Evolutionary conservation across 2,329 filamentous ascomycete species (phyloP), one percentile per base, ranked within the genome.

Genomic region (Diplodia seriata): DNA sequence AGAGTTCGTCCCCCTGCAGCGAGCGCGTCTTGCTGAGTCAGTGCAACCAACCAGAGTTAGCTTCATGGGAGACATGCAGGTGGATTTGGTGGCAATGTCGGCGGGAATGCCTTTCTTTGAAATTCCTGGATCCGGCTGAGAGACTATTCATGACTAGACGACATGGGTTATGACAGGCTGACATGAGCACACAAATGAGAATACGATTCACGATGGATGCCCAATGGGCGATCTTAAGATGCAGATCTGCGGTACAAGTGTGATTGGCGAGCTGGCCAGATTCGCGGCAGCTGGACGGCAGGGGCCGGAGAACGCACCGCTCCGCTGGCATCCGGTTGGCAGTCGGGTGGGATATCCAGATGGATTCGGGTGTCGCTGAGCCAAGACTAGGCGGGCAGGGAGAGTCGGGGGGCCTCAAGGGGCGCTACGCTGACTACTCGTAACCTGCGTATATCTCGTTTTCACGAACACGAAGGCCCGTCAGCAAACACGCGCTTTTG

Each of bases 1-100:
- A 87, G 67, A 54, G 64, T 18, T 8, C 5, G 8, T 40, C 38
- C 38, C 54, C 54, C 14, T 56, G 9, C 54, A 38, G 54, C 31
- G 9, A n/a, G 26, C 23, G 15, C 20, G 20, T 9, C 43, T 4
- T 8, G 26, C 18, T 38, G 56, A 59, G 14, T 59, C 56, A 47
- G n/a, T 18, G 14, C 18, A 12, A 40, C 23, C 56, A 59, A 59
- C 18, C 12, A n/a, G 23, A 14, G 36, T 12, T 9, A 11, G 36
- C 15, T 23, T 14, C 5, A 40, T 14, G 56, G 38, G 38, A 47
- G 56, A 47, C 38, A 31, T 47, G 38, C 38, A 23, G 14, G 12
- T 43, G 36, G 36, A 12, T 23, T 49, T 18, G 56, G 57, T 50
- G 40, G 47, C 14, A 18, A 38, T 8, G 18, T 47, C 29, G 54